Percentiles rank a stretch among this genome's conserved stretches.
Conservation (phyloP, 2,329 filamentous ascomycete species). For the Penicillium olsonii region DNA sequence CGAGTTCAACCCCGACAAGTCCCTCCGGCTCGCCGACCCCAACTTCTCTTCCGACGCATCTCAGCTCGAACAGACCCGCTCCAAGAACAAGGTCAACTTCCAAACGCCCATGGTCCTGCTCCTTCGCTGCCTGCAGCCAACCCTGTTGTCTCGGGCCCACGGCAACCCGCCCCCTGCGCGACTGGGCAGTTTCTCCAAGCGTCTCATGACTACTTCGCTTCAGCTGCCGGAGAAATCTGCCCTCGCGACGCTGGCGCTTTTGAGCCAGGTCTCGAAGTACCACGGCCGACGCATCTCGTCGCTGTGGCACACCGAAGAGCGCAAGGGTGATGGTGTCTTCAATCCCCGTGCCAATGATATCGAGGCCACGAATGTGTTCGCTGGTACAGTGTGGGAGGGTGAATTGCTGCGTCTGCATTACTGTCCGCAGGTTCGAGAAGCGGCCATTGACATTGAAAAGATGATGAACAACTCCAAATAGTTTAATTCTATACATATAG, state of each 20-base stretch:
- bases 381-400: conserved; percentile 88
- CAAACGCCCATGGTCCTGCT: conserved; percentile 93
- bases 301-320: conserved; percentile 94
- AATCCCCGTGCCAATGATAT: conserved; percentile 71
- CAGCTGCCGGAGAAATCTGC: conserved; percentile 90
- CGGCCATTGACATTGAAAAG: conserved; percentile 69
- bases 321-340: conserved; percentile 85
- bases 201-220: conserved; percentile 76
- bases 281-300: conserved; percentile 79
- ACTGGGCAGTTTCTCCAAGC: conserved; percentile 90
- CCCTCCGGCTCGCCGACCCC: conserved; percentile 70
- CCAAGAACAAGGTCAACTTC: conserved; percentile 79
- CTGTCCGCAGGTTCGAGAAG: conserved; percentile 80
- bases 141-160: conserved; percentile 75
- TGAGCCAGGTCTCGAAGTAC: conserved; percentile 75
- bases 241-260: conserved; percentile 74
- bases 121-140: conserved; percentile 78
- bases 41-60: conserved; percentile 47
- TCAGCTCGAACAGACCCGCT: conserved; percentile 39
- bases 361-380: conserved; percentile 87
- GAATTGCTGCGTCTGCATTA: conserved; percentile 84
- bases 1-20: conserved; percentile 73
- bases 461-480: conserved; percentile 48
- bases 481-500: too few relatives aligned
- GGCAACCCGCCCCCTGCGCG: conserved; percentile 76